Conservation (phyloP, 2,329 filamentous ascomycete species). For the Calonectria hawksworthii region DNA sequence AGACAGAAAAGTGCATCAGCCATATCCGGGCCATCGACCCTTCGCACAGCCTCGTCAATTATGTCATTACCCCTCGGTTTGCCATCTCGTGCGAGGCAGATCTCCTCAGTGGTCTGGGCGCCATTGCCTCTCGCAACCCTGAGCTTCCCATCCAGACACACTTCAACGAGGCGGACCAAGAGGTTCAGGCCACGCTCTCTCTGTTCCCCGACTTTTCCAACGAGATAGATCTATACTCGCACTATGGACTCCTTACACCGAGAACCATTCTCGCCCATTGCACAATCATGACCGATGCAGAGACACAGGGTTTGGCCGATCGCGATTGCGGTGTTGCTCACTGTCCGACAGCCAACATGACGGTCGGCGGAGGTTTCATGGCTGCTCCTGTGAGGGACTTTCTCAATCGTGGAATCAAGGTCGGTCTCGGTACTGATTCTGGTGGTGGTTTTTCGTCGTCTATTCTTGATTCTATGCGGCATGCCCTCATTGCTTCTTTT, state of each 20-base stretch:
- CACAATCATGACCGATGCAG: slow-evolving; percentile 71
- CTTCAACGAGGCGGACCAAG: slow-evolving; percentile 75
- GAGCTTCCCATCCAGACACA: slow-evolving; percentile 74
- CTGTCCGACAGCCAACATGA: slow-evolving; percentile 76
- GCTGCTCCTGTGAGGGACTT: slow-evolving; percentile 71
- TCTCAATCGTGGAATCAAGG: slow-evolving; percentile 69
- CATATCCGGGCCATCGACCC: slow-evolving; percentile 63
- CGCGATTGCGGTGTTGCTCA: slow-evolving; percentile 73
- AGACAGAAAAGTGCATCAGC: slow-evolving; percentile 64
- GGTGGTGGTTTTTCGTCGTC: slow-evolving; percentile 73
- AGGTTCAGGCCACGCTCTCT: slow-evolving; percentile 66
- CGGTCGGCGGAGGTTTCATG: slow-evolving; percentile 73
- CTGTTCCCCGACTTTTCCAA: slow-evolving; percentile 69
- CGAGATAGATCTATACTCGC: slow-evolving; percentile 72
- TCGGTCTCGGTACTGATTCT: slow-evolving; percentile 76
- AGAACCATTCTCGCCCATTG: slow-evolving; percentile 77
- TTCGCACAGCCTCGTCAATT: slow-evolving; percentile 57
- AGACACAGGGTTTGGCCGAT: slow-evolving; percentile 61
- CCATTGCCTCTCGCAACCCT: slow-evolving; percentile 62
- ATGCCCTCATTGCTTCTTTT: slow-evolving; percentile 69
- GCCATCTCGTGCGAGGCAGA: slow-evolving; percentile 71
- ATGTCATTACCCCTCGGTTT: slow-evolving; percentile 71
- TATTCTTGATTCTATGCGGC: slow-evolving; percentile 71
- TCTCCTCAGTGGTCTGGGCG: slow-evolving; percentile 68
- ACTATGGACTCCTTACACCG: slow-evolving; percentile 66